Conservation (phyloP, 1,284 basidiomycete species). For the Fomitopsis betulina region DNA sequence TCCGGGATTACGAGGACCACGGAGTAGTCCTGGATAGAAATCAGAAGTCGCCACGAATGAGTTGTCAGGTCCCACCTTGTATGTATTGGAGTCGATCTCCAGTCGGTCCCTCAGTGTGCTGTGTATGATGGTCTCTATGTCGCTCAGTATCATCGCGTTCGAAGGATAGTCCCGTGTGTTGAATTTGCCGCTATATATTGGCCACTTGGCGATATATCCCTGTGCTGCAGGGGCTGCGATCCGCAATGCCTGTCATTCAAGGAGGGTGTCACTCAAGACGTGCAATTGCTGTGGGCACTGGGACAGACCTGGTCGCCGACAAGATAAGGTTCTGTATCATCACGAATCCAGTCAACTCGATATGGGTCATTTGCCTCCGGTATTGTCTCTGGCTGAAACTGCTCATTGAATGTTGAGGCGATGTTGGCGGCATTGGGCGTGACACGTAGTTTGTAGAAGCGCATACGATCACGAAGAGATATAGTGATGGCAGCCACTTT, state of each 20-base stretch:
- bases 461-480: constrained; percentile 80
- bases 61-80: constrained; percentile 46
- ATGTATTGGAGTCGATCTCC: constrained; percentile 50
- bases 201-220: constrained; percentile 74
- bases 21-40: constrained; percentile 65
- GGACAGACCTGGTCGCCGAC: constrained; percentile 65
- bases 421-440: constrained; percentile 72
- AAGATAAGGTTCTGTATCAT: constrained; percentile 41
- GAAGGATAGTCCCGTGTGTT: constrained; percentile 78
- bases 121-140: constrained; percentile 71
- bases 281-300: too few species aligned
- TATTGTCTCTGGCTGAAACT: constrained; percentile 77
- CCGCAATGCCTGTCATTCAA: constrained; percentile 54
- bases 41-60: background rate
- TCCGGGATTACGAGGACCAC: constrained; percentile 92
- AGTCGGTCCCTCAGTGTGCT: constrained; percentile 60
- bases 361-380: constrained; percentile 79
- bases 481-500: constrained; percentile 70
- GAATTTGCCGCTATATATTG: constrained; percentile 72
- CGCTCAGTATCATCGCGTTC: constrained; percentile 65
- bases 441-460: constrained; percentile 82
- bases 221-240: constrained; percentile 64
- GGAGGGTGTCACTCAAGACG: background rate
- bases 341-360: constrained; percentile 76
- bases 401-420: constrained; percentile 71